These are phyloP conservation scores for Kwoniella dendrophila DNA, from an alignment of 768 basidiomycete species.

Conservation along the genomic window DNA sequence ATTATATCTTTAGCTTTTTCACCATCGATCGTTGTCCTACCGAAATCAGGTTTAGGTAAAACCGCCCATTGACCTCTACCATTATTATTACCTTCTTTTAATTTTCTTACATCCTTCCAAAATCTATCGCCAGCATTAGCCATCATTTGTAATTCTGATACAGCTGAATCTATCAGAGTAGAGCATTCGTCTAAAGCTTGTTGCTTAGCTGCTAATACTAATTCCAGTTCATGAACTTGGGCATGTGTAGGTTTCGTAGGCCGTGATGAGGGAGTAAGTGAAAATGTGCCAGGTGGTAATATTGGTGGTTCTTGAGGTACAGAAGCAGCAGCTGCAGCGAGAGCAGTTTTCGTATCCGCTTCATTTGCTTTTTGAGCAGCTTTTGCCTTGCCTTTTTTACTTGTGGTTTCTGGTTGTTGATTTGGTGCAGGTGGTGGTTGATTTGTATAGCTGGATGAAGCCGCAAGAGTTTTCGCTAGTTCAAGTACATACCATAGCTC, in stretches of 20 bases:
- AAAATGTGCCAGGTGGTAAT: constrained; percentile 41
- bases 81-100: constrained; percentile 35
- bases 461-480: constrained; percentile 43
- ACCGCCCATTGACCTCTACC: constrained; percentile 45
- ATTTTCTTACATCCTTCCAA: constrained; percentile 35
- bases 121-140: constrained; percentile 39
- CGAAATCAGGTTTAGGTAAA: constrained; percentile 48
- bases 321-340: background rate
- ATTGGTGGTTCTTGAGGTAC: constrained; percentile 33
- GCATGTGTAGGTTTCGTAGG: constrained; percentile 12
- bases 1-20: constrained; percentile 48
- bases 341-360: constrained; percentile 5
- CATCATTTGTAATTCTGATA: constrained; percentile 42
- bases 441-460: constrained; percentile 27
- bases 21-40: constrained; percentile 26
- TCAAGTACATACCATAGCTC: constrained; percentile 51
- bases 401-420: background rate
- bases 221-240: constrained; percentile 34
- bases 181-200: constrained; percentile 46
- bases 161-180: constrained; percentile 43
- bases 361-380: constrained; percentile 8
- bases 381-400: constrained; percentile 18
- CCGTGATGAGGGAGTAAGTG: constrained; percentile 24
- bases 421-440: constrained; percentile 25
- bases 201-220: constrained; percentile 42